A percentile compares a stretch with the other conserved stretches of the same genome.
Conservation (phyloP, 2,329 filamentous ascomycete species). For the Clarireedia monteithiana region DNA sequence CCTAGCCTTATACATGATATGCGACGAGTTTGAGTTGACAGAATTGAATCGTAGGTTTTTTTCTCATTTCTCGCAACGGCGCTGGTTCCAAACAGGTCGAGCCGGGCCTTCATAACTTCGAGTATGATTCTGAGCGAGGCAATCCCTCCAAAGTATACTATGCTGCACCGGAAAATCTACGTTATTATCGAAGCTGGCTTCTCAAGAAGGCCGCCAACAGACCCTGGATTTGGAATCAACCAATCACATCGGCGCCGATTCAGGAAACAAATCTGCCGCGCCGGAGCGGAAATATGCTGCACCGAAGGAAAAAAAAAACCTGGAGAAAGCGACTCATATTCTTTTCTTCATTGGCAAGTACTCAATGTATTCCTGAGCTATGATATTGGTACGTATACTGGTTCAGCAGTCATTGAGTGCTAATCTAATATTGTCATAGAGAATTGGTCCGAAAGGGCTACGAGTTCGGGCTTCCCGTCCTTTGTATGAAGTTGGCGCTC, state of each 20-base stretch:
- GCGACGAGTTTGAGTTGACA: background rate
- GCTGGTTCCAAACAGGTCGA: background rate
- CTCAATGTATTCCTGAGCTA: conserved; percentile 9
- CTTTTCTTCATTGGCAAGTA: background rate
- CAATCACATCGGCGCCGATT: conserved; percentile 7
- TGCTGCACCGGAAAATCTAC: background rate
- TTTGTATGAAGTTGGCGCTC: conserved; percentile 19
- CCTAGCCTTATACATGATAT: background rate
- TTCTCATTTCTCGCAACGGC: conserved; percentile 1
- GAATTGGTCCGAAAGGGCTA: conserved; percentile 25
- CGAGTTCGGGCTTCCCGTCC: conserved; percentile 23
- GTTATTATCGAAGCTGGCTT: background rate
- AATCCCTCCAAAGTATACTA: background rate
- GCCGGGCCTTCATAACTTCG: background rate
- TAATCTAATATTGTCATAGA: background rate
- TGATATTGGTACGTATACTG: conserved; percentile 4
- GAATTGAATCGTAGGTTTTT: background rate
- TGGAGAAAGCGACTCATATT: background rate
- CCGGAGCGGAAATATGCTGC: background rate
- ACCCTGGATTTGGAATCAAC: background rate
- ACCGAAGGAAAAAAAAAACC: background rate
- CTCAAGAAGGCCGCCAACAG: background rate
- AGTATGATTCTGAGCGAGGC: background rate
- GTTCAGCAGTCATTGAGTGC: background rate
- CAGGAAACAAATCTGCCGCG: background rate